Conservation (phyloP, 805 yeast genomes). For the Lachancea meyersii region DNA sequence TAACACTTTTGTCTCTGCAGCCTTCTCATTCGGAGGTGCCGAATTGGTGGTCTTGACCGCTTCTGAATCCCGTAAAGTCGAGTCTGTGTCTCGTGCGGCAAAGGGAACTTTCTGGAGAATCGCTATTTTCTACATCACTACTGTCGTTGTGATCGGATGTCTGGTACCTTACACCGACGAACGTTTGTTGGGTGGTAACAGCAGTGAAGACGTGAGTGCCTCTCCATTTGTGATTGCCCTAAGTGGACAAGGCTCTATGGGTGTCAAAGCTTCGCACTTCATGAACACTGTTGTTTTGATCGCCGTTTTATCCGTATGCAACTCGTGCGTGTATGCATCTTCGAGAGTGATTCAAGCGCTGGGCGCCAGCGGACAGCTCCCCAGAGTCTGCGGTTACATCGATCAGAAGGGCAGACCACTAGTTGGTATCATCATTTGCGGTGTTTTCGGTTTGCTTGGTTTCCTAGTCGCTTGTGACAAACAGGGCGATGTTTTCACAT, state of each 20-base stretch:
- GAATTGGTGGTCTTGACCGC: slow-evolving; percentile 66
- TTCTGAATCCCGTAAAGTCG: slow-evolving; percentile 44
- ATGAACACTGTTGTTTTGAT: slow-evolving; percentile 63
- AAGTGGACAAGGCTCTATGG: slow-evolving; percentile 53
- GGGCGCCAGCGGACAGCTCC: slow-evolving; percentile 59
- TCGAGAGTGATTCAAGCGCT: slow-evolving; percentile 61
- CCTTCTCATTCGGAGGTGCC: slow-evolving; percentile 66
- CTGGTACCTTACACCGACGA: slow-evolving; percentile 52
- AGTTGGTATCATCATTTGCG: slow-evolving; percentile 46
- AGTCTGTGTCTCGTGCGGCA: slow-evolving; percentile 41
- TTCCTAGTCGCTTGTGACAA: slow-evolving; percentile 50
- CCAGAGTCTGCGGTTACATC: slow-evolving; percentile 50
- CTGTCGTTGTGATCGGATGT: slow-evolving; percentile 40
- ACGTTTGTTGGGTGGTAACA: slow-evolving; percentile 37
- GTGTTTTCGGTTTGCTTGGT: slow-evolving; percentile 51
- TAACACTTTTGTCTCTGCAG: slow-evolving; percentile 62
- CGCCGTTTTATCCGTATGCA: slow-evolving; percentile 65
- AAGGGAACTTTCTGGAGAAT: slow-evolving; percentile 55
- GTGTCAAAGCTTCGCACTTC: slow-evolving; percentile 46
- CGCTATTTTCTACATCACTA: slow-evolving; percentile 40
- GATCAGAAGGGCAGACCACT: slow-evolving; percentile 66
- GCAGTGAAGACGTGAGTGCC: slow-evolving; percentile 53
- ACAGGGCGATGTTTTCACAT: slow-evolving; percentile 51
- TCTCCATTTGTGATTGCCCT: slow-evolving; percentile 78
- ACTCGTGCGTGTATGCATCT: slow-evolving; percentile 60